phyloP scores from a whole-genome alignment of 352 stramenopile species.

The Globisporangium nunn region DNA sequence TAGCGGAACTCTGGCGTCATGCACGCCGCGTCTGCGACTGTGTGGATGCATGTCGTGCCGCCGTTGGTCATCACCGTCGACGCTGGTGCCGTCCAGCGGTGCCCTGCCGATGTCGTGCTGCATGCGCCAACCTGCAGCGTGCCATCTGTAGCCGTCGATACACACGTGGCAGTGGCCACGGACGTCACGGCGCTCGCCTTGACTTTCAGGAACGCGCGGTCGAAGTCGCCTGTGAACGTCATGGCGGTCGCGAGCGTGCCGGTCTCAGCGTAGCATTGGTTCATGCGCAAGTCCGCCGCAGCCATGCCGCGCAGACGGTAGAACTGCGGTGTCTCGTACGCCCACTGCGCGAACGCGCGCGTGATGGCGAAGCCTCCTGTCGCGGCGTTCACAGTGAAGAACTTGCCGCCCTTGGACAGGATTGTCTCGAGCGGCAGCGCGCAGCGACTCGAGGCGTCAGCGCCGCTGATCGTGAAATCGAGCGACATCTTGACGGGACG shows the following conservation, averaged over 20 bases:
- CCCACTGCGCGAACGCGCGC: conserved; percentile 22
- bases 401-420: conserved; percentile 14
- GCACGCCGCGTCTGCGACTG: conserved; percentile 11
- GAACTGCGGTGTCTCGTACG: conserved; percentile 21
- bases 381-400: conserved; percentile 12
- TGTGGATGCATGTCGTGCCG: conserved; percentile 11
- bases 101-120: conserved; percentile 1
- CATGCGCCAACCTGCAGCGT: conserved; percentile 14
- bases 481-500: conserved; percentile 30
- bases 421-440: conserved; percentile 14
- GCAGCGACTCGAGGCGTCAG: conserved; percentile 14
- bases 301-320: conserved; percentile 24
- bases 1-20: conserved; percentile 22
- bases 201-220: conserved; percentile 22
- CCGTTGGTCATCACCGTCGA: conserved; percentile 2
- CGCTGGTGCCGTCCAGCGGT: conserved; percentile 13
- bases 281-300: conserved; percentile 17
- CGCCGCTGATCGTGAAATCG: conserved; percentile 21
- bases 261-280: conserved; percentile 29
- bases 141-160: conserved; percentile 11
- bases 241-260: conserved; percentile 15
- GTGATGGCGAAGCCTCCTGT: conserved; percentile 14
- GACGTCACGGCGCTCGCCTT: conserved; percentile 13
- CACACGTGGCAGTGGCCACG: conserved; percentile 6
- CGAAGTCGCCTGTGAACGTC: conserved; percentile 19